Evolutionary conservation across 2,329 filamentous ascomycete genomes (phyloP).

Genomic region (Karstenula rhodostoma): DNA sequence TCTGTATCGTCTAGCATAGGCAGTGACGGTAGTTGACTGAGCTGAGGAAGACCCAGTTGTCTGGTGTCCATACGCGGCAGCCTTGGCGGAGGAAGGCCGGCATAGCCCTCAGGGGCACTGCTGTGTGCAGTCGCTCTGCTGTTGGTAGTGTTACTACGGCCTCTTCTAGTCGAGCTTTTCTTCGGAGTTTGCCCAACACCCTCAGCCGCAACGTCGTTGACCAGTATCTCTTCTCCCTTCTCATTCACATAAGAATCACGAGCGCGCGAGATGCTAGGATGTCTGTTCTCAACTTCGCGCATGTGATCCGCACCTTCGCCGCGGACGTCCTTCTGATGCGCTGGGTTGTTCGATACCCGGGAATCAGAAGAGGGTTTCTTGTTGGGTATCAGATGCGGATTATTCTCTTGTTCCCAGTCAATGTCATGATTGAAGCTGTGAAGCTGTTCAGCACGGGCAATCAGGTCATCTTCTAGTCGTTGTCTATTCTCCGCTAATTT

Average conservation of each 20-base stretch:
- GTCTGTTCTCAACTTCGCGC: slow-evolving; percentile 58
- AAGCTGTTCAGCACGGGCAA: slow-evolving; percentile 63
- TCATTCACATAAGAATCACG: slow-evolving; percentile 75
- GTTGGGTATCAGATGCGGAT: slow-evolving; percentile 63
- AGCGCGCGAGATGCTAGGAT: slow-evolving; percentile 67
- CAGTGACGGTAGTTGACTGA: slow-evolving; percentile 74
- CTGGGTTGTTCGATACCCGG: slow-evolving; percentile 66
- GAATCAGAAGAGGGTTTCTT: slow-evolving; percentile 65
- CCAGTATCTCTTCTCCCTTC: slow-evolving; percentile 73
- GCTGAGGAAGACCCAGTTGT: slow-evolving; percentile 72
- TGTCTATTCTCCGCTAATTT: slow-evolving; percentile 51
- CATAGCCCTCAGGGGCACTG: slow-evolving; percentile 50
- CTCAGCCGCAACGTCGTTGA: slow-evolving; percentile 69
- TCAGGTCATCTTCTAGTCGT: slow-evolving; percentile 63
- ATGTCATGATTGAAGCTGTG: slow-evolving; percentile 81
- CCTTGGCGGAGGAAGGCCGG: slow-evolving; percentile 66
- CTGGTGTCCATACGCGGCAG: slow-evolving; percentile 68
- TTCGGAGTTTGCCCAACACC: slow-evolving; percentile 60
- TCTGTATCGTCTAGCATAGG: slow-evolving; percentile 80
- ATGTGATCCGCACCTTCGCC: slow-evolving; percentile 81
- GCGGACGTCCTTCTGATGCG: slow-evolving; percentile 77
- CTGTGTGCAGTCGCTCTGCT: slow-evolving; percentile 42
- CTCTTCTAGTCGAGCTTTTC: slow-evolving; percentile 50
- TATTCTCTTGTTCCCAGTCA: slow-evolving; percentile 66
- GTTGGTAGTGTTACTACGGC: slow-evolving; percentile 42